phyloP scores from a whole-genome alignment of 139 green algal species.

The Coelastrella sp. region DNA sequence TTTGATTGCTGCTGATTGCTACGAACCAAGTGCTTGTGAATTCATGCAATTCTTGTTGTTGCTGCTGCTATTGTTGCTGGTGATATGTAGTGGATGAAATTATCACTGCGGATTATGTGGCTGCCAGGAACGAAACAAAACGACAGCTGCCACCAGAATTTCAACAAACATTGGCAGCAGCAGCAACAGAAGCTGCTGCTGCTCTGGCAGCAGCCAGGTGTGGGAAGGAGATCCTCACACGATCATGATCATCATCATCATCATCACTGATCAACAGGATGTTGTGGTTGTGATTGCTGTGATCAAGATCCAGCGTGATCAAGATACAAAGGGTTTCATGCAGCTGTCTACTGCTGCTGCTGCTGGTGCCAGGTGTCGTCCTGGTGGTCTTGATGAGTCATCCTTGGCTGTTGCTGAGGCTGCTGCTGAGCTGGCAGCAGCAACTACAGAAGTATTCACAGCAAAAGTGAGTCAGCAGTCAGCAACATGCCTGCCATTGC shows the following conservation, averaged over 20 bases:
- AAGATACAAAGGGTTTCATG: no score
- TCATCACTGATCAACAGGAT: no score
- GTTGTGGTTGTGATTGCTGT: not conserved
- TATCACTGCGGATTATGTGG: not conserved
- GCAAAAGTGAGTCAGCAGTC: not conserved
- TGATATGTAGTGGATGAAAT: no score
- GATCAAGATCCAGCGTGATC: not conserved
- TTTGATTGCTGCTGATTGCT: no score
- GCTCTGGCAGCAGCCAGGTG: not conserved
- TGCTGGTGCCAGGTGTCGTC: conserved; percentile 5
- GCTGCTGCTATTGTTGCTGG: no score
- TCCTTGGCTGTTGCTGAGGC: not conserved
- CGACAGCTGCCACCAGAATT: conserved; percentile 21
- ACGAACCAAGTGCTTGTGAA: no score
- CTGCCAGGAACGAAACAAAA: not conserved
- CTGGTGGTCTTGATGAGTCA: not conserved
- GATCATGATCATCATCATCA: no score
- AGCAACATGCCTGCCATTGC: no score
- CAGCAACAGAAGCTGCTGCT: conserved; percentile 14
- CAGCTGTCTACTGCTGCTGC: not conserved
- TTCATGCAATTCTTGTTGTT: no score
- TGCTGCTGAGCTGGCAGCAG: not conserved
- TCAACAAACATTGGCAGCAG: not conserved
- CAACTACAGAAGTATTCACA: not conserved
- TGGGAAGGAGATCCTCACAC: no score